A percentile compares a stretch with the other conserved stretches of the same genome.
These are phyloP conservation scores for Suillus occidentalis DNA, from an alignment of 768 basidiomycete genomes.

Conservation along the genomic window DNA sequence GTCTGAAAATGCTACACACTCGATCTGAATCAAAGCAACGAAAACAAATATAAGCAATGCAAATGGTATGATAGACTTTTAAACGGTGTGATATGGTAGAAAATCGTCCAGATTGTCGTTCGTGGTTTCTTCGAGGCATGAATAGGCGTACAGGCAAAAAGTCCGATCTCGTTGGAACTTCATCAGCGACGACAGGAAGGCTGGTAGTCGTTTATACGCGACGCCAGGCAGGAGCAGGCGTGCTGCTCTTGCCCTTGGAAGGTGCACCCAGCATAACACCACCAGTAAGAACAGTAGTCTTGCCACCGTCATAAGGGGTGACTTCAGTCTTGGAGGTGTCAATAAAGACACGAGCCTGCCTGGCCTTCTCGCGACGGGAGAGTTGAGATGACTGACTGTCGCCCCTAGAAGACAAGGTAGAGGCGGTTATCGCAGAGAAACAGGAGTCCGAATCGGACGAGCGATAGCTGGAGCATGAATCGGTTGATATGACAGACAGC, in stretches of 20 bases:
- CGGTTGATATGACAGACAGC: conserved; percentile 53
- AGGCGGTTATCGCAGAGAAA: conserved; percentile 64
- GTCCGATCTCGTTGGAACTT: conserved; percentile 9
- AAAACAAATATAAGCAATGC: conserved; percentile 24
- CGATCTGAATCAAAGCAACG: conserved; percentile 20
- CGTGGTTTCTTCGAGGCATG: conserved; percentile 25
- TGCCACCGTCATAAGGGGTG: conserved; percentile 84
- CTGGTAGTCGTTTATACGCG: conserved; percentile 40
- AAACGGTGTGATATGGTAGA: conserved; percentile 35
- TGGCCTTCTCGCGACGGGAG: conserved; percentile 68
- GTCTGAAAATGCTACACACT: conserved; percentile 28
- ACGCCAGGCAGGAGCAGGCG: conserved; percentile 46
- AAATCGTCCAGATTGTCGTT: conserved; percentile 27
- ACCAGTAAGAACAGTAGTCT: conserved; percentile 84
- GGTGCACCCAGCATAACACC: conserved; percentile 80
- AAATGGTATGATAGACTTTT: conserved; percentile 31
- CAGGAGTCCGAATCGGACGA: conserved; percentile 75
- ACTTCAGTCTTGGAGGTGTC: conserved; percentile 77
- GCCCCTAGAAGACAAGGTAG: conserved; percentile 45
- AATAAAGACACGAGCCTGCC: conserved; percentile 69
- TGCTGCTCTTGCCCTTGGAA: conserved; percentile 29
- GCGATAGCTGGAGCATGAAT: conserved; percentile 53
- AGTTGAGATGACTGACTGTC: conserved; percentile 49
- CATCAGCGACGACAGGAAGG: neutral
- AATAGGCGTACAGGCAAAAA: conserved; percentile 21